Conservation (phyloP, 208 protist species). For the Leishmania amazonensis region DNA sequence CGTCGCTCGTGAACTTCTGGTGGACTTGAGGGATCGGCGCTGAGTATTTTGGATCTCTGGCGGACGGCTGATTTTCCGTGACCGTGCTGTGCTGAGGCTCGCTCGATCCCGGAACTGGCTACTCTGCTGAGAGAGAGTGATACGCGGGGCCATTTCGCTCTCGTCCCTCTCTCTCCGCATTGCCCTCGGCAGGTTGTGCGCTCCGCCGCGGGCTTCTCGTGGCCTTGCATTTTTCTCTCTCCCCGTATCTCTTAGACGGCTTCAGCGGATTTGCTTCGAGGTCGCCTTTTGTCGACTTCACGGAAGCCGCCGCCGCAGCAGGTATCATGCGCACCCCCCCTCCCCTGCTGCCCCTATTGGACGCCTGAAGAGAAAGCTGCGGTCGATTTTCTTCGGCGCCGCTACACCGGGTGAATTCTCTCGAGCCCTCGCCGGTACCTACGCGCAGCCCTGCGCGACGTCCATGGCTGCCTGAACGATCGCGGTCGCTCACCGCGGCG, state of each 20-base stretch:
- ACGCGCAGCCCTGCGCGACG: background rate
- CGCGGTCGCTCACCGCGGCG: background rate
- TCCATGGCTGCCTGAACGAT: background rate
- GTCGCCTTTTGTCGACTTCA: background rate
- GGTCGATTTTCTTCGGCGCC: background rate
- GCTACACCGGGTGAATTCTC: background rate
- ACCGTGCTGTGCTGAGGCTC: background rate
- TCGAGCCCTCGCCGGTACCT: background rate
- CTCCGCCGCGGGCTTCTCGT: background rate
- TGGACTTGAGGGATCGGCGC: constrained; percentile 12
- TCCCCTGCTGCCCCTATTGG: background rate
- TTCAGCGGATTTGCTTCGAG: background rate
- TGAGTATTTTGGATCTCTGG: background rate
- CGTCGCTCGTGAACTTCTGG: constrained; percentile 57
- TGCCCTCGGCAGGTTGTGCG: background rate
- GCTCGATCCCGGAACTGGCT: background rate
- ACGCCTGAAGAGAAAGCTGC: background rate
- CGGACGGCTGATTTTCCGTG: background rate
- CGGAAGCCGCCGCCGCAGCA: background rate
- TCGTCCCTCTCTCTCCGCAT: no score
- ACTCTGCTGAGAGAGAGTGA: background rate
- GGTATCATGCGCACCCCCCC: background rate
- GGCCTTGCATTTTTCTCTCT: no score
- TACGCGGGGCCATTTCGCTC: no score
- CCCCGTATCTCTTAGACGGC: background rate